A percentile compares a stretch with the other conserved stretches of the same genome.
Conservation (phyloP, 768 basidiomycete species). For the Coprinopsis marcescibilis region DNA sequence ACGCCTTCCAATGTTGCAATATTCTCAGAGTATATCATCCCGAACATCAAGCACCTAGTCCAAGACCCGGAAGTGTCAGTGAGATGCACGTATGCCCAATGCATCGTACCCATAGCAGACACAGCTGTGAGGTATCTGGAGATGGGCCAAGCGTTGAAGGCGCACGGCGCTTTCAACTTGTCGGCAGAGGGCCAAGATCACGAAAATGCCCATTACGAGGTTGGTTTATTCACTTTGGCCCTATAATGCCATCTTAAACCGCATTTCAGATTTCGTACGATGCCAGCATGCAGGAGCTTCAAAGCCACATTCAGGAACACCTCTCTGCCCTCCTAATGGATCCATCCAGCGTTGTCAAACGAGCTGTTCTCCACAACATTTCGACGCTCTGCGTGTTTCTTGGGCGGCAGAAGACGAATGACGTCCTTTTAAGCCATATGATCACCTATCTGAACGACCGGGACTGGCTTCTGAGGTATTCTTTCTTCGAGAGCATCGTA, state of each 20-base stretch:
- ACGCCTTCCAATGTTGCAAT: conserved; percentile 75
- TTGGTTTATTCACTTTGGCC: conserved; percentile 21
- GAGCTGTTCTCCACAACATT: conserved; percentile 83
- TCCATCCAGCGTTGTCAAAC: conserved; percentile 82
- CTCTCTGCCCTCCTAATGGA: conserved; percentile 85
- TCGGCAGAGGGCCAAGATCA: conserved; percentile 62
- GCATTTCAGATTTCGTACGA: conserved; percentile 82
- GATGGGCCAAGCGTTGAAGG: conserved; percentile 88
- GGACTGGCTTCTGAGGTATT: conserved; percentile 86
- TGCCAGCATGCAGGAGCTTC: conserved; percentile 77
- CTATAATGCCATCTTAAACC: neutral
- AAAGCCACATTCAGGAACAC: conserved; percentile 80
- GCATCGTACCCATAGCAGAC: conserved; percentile 79
- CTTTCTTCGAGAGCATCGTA: conserved; percentile 94
- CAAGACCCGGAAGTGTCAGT: conserved; percentile 83
- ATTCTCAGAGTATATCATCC: conserved; percentile 93
- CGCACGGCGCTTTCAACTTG: conserved; percentile 68
- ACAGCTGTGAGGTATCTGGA: conserved; percentile 86
- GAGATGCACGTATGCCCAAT: conserved; percentile 75
- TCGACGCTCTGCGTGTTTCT: conserved; percentile 90
- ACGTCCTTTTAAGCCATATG: conserved; percentile 87
- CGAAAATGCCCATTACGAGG: conserved; percentile 80
- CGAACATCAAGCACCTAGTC: conserved; percentile 78
- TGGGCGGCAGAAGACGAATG: conserved; percentile 89
- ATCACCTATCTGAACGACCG: conserved; percentile 84